Evolutionary conservation across 2,329 filamentous ascomycete species (phyloP), one percentile per base, ranked within the genome.

Genomic region (Coniochaeta prunicola): DNA sequence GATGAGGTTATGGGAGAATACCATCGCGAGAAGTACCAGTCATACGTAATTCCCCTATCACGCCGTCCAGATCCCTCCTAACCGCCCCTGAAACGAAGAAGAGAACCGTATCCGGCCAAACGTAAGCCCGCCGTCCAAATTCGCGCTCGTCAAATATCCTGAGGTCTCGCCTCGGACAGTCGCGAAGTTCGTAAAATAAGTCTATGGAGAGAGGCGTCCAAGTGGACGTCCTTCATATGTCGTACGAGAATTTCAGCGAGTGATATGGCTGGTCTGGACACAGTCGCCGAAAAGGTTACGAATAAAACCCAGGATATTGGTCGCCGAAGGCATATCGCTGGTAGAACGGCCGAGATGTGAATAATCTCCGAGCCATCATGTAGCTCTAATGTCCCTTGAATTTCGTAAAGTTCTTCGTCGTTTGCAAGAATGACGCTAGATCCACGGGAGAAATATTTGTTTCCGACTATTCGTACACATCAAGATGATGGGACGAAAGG

Each of bases 401-500:
- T 26, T 26, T 30, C 24, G 45, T 28, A 21, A 17, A 26, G 45
- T 15, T 28, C 45, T 30, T 26, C 12, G 45, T 13, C 45, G 24
- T 50, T 50, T 50, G 45, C 45, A 50, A 50, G 45, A 50, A 50
- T 24, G 45, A 21, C 45, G 24, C n/a, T 50, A 50, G 45, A 50
- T 50, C 45, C 45, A 28, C 26, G 21, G 45, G 17, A 38, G 36
- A 38, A 38, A 30, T 15, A 50, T 15, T 12, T 30, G 10, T 50
- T 50, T 50, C 13, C 24, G 6, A 50, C 45, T 50, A 50, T 30
- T 45, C 45, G 45, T 50, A 50, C 45, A 50, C 45, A 50, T 50
- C 13, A n/a, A 8, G 9, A 30, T 10, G 2, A 17, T 17, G 7
- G 17, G n/a, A 50, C 45, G 26, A 50, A 13, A 50, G 21, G 45